Percentiles rank a stretch among this genome's conserved stretches.
phyloP scores from a whole-genome alignment of 169 alveolate genomes.

The Plasmodium malariae region DNA sequence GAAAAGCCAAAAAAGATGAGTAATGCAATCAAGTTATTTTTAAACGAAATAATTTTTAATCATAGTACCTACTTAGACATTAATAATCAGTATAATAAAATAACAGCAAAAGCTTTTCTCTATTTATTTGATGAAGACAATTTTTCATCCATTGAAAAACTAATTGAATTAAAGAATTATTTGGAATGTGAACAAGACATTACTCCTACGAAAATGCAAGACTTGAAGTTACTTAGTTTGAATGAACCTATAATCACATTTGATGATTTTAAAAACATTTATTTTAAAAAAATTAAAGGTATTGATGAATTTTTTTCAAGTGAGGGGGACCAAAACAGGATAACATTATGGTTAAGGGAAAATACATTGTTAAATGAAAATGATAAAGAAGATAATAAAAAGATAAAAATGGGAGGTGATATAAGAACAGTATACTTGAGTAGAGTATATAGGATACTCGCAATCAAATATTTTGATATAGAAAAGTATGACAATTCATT shows the following conservation, averaged over 20 bases:
- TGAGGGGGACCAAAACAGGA: neutral
- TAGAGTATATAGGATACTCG: slow-evolving; percentile 55
- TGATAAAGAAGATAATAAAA: neutral
- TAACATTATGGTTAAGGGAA: neutral
- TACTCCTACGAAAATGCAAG: neutral
- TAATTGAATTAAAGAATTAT: slow-evolving; percentile 8
- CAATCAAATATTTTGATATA: slow-evolving; percentile 51
- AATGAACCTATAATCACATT: slow-evolving; percentile 63
- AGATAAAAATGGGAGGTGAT: neutral
- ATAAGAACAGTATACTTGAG: slow-evolving; percentile 38
- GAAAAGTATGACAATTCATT: slow-evolving; percentile 23
- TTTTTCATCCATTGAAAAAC: slow-evolving; percentile 7
- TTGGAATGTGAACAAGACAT: slow-evolving; percentile 2
- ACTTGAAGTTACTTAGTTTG: slow-evolving; percentile 14
- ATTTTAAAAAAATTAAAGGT: slow-evolving; percentile 5
- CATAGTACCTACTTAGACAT: slow-evolving; percentile 56
- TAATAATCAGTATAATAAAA: slow-evolving; percentile 41
- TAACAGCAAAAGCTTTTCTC: slow-evolving; percentile 59
- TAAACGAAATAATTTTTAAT: slow-evolving; percentile 56
- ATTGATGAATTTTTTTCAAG: slow-evolving; percentile 51
- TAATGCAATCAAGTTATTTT: neutral
- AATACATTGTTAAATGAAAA: neutral
- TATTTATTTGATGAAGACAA: slow-evolving; percentile 49
- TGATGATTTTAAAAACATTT: slow-evolving; percentile 47
- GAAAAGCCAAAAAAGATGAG: slow-evolving; percentile 24